Evolutionary conservation across 176 grass and related monocot species (phyloP).

Genomic region (Cenchrus fungigraminus): DNA sequence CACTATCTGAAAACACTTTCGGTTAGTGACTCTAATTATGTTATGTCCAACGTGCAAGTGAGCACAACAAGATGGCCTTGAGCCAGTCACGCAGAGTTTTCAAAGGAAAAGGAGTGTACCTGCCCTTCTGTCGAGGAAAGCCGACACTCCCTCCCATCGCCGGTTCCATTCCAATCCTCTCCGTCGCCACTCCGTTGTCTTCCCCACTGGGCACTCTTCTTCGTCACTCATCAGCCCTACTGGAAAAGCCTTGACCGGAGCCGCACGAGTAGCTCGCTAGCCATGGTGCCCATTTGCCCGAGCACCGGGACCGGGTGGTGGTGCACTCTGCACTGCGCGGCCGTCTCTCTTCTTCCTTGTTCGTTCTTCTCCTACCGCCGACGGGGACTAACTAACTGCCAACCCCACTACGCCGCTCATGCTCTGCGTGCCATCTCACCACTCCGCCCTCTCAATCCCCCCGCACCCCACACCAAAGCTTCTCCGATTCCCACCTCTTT

Average conservation of each 20-base stretch:
- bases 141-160: too few relatives aligned
- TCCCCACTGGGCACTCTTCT: conserved; percentile 5
- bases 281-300: not conserved
- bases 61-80: not conserved
- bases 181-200: not conserved
- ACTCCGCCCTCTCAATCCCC: not conserved
- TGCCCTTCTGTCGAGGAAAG: not conserved
- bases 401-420: conserved; percentile 45
- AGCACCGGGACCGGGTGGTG: not conserved
- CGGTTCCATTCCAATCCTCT: not conserved
- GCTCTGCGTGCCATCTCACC: conserved; percentile 30
- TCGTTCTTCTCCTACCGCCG: conserved; percentile 40
- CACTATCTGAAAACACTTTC: not conserved
- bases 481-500: conserved; percentile 52
- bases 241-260: conserved; percentile 9
- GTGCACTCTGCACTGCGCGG: conserved; percentile 9
- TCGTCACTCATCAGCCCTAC: not conserved
- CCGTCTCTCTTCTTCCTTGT: not conserved
- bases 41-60: not conserved
- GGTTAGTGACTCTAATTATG: conserved; percentile 20
- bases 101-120: not conserved
- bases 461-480: not conserved
- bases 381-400: conserved; percentile 61
- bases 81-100: not conserved
- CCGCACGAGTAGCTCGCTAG: not conserved